These are phyloP conservation scores for Ammopiptanthus mongolicus DNA, from an alignment of 306 rosid genomes.

Conservation along the genomic window DNA sequence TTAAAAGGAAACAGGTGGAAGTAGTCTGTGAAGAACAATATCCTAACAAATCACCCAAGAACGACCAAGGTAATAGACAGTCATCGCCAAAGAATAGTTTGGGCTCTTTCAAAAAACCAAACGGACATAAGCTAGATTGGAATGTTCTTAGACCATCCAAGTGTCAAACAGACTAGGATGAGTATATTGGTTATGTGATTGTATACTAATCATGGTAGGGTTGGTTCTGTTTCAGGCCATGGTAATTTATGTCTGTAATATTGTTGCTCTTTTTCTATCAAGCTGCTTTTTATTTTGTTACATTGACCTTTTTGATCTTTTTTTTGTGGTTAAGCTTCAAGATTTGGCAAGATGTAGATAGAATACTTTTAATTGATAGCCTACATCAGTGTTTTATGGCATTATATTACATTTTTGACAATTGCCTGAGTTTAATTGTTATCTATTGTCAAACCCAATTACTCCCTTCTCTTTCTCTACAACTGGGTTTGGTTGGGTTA, in stretches of 20 bases:
- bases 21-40: constrained; percentile 28
- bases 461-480: background rate
- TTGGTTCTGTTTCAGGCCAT: background rate
- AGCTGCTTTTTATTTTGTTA: background rate
- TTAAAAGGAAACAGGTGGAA: constrained; percentile 50
- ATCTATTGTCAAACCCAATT: background rate
- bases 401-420: background rate
- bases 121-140: constrained; percentile 50
- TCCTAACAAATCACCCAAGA: constrained; percentile 38
- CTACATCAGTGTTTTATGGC: background rate
- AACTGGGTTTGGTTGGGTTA: too few relatives aligned
- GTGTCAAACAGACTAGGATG: constrained; percentile 24
- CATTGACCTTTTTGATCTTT: background rate
- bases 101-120: constrained; percentile 52
- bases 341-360: background rate
- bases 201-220: background rate
- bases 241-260: constrained; percentile 12
- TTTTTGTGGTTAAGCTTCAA: background rate
- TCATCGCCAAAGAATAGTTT: constrained; percentile 19
- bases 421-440: background rate
- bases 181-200: constrained; percentile 1
- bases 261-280: background rate
- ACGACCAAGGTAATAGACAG: constrained; percentile 21
- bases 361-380: background rate
- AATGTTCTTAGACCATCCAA: constrained; percentile 53